These are phyloP conservation scores for Stereocaulon alpinum DNA, from an alignment of 495 filamentous ascomycete species.

Conservation along the genomic window DNA sequence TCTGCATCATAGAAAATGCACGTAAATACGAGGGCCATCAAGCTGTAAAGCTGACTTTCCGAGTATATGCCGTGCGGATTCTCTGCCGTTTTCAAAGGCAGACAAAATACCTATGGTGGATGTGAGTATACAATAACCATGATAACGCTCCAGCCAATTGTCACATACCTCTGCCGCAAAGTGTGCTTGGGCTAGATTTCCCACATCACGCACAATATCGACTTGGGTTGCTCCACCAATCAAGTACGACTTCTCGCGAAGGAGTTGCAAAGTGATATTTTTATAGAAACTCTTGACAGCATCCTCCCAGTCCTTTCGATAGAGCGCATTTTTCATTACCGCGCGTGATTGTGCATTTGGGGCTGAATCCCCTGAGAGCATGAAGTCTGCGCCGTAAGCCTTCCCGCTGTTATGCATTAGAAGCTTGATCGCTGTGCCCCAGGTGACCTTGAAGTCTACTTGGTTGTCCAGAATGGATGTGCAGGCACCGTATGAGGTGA, in stretches of 20 bases:
- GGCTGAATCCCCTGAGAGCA: slow-evolving; percentile 44
- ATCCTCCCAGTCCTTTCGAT: slow-evolving; percentile 39
- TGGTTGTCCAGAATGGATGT: slow-evolving; percentile 38
- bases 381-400: slow-evolving; percentile 40
- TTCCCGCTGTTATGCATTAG: slow-evolving; percentile 34
- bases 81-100: slow-evolving; percentile 53
- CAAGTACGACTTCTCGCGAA: slow-evolving; percentile 38
- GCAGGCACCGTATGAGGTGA: slow-evolving; percentile 42
- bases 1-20: slow-evolving; percentile 59
- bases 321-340: slow-evolving; percentile 39
- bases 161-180: slow-evolving; percentile 39
- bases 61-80: slow-evolving; percentile 47
- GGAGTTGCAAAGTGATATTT: slow-evolving; percentile 40
- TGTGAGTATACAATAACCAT: not conserved
- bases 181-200: slow-evolving; percentile 49
- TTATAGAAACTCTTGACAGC: slow-evolving; percentile 45
- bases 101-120: slow-evolving; percentile 38
- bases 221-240: slow-evolving; percentile 48
- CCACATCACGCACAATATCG: slow-evolving; percentile 53
- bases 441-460: slow-evolving; percentile 45
- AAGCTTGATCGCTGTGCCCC: slow-evolving; percentile 44
- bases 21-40: slow-evolving; percentile 48
- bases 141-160: not conserved
- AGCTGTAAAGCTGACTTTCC: slow-evolving; percentile 48
- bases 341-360: slow-evolving; percentile 37